These are phyloP conservation scores for Biancaea sappan DNA, from an alignment of 306 rosid genomes.

Conservation along the genomic window DNA sequence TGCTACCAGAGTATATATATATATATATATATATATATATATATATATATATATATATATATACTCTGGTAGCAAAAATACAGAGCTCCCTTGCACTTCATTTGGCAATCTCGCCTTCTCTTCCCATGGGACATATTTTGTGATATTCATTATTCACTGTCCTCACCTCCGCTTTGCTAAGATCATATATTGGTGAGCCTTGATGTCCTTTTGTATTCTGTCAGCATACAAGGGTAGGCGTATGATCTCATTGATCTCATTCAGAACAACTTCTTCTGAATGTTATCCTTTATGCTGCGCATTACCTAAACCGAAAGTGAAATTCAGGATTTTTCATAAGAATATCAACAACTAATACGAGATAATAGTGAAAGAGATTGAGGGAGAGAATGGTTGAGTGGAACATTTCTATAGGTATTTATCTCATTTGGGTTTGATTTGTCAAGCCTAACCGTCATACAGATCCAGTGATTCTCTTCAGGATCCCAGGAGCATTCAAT, in stretches of 20 bases:
- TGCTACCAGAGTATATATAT: no score
- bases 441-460: conserved; percentile 74
- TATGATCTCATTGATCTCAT: conserved; percentile 78
- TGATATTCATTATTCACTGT: conserved; percentile 15
- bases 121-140: conserved; percentile 17
- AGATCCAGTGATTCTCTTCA: conserved; percentile 60
- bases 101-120: conserved; percentile 15
- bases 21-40: no score
- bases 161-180: conserved; percentile 73
- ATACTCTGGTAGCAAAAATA: conserved; percentile 28
- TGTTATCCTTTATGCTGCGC: conserved; percentile 95
- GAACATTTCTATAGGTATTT: conserved; percentile 83
- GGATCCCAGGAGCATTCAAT: conserved; percentile 81
- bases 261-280: conserved; percentile 77
- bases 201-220: conserved; percentile 86
- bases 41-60: no score
- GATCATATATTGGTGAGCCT: conserved; percentile 76
- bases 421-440: conserved; percentile 87
- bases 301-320: conserved; percentile 58
- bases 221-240: conserved; percentile 92
- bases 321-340: conserved; percentile 1
- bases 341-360: neutral
- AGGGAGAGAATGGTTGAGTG: neutral
- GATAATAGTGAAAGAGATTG: neutral
- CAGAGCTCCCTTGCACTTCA: conserved; percentile 15